Base-by-base conservation (phyloP, 768 basidiomycete species). In the Thelephora aurantiotincta region DNA sequence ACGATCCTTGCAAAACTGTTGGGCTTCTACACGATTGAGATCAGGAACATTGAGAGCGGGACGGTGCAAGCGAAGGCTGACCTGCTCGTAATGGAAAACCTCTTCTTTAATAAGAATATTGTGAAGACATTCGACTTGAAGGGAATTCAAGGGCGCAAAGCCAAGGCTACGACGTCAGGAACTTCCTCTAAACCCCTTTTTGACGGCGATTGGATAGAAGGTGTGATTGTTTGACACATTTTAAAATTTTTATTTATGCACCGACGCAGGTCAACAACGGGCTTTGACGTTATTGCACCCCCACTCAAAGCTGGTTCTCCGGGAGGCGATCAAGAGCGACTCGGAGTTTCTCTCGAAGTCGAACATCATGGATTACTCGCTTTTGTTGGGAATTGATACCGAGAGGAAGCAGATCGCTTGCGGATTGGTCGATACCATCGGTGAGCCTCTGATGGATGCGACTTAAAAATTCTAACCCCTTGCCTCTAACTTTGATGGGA, bases 311-410 rank as follows among this genome's bases (percentile, higher is more conserved):
- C 63, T 71, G n/a, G 70, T 86, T 19, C 66, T 91, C 0, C 69
- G 68, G 23, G 79, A 84, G 51, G 84, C 83, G 2, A 67, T 89
- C 52, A 71, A 64, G 52, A 71, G 66, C 38, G 87, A 89, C 56
- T 78, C 80, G 3, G 83, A 82, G 1, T 91, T 82, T 57, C 65
- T 91, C 26, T 69, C 81, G 0, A 72, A 65, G 55, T 82, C 79
- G 54, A 84, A 85, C 51, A 85, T 89, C 55, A 88, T 89, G 82
- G 87, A 91, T 57, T 91, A 88, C 54, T 86, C 83, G 78, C 70
- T 90, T 19, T 68, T 90, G 4, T 69, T 90, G 2, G 85, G 85
- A 6, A 68, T 90, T 7, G 81, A 87, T 53, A 71, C 77, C 46
- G 70, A 73, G 48, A 67, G 65, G 49, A 80, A 77, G 55, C 72